These are phyloP conservation scores for Thyridium curvatum DNA, from an alignment of 2,329 filamentous ascomycete species.

Conservation along the genomic window DNA sequence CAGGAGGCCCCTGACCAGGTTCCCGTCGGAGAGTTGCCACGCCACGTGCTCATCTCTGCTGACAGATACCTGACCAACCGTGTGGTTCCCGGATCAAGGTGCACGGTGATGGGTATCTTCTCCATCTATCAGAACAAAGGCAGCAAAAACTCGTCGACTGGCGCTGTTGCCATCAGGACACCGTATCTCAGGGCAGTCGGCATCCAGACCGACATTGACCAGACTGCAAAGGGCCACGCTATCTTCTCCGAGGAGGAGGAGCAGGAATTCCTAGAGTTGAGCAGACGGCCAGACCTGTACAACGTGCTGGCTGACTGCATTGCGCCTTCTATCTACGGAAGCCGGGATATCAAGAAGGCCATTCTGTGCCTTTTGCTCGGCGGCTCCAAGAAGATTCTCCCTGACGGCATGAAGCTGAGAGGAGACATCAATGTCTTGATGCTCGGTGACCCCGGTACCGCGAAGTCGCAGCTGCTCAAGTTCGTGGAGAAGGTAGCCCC, in stretches of 20 bases:
- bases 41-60: conserved; percentile 93
- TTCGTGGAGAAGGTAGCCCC: conserved; percentile 96
- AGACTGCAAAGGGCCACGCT: conserved; percentile 77
- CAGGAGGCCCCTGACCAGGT: conserved; percentile 98
- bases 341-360: conserved; percentile 92
- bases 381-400: conserved; percentile 94
- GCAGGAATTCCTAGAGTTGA: conserved; percentile 91
- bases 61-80: conserved; percentile 93
- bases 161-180: conserved; percentile 89
- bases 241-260: conserved; percentile 93
- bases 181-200: conserved; percentile 91
- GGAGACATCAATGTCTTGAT: conserved; percentile 97
- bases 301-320: conserved; percentile 86
- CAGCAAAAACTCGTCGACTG: conserved; percentile 65
- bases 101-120: conserved; percentile 94
- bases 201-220: conserved; percentile 84
- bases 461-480: conserved; percentile 94
- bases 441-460: conserved; percentile 94
- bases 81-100: conserved; percentile 90
- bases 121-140: conserved; percentile 96
- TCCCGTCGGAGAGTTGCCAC: conserved; percentile 88
- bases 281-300: conserved; percentile 86
- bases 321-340: conserved; percentile 95
- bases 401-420: conserved; percentile 94
- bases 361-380: conserved; percentile 91